Base-by-base conservation (phyloP, 2,329 filamentous ascomycete genomes). In the Thelonectria olida region DNA sequence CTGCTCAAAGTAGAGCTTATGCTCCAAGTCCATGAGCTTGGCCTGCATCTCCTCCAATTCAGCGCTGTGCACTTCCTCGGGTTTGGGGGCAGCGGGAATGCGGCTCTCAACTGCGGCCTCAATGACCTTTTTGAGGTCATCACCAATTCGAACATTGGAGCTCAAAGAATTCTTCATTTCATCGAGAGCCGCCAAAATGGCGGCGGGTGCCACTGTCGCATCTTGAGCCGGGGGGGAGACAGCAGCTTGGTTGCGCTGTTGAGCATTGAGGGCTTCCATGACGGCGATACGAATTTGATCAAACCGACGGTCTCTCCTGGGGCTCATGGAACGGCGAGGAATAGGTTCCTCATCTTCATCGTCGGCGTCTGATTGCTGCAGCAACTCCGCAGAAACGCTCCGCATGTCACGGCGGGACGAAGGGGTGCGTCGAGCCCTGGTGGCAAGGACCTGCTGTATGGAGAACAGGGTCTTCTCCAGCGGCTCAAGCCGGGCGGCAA, bases 281-380 rank as follows among this genome's bases (percentile, higher is more conserved):
- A 95, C 84, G 42, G 88, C 87, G 22, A 82, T 81, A 54, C 90
- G 90, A 66, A 99, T 92, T 75, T 95, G 93, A 59, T 97, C 93
- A 70, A 94, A 77, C 69, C 88, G 92, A 70, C 90, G 89, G 72
- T 97, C 93, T 63, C 90, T 86, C 58, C 87, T 86, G 17, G 93
- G 92, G 68, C 94, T 97, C 68, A 89, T 84, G 6, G 91, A 91
- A 52, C 92, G 89, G 73, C 88, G 84, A 64, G 83, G 79, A 61
- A 79, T 63, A 56, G 88, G 85, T 58, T 90, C 92, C 20, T 97
- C 93, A 67, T 96, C 94, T 73, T 97, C 93, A 64, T 97, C 94
- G 74, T 98, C 95, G 10, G 96, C 95, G 78, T 98, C 96, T 74
- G 95, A 97, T 61, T 96, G 89, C 48, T 87, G 83, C 4, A 85